phyloP scores from a whole-genome alignment of 805 yeast species.

The Yamadazyma nakazawae region DNA sequence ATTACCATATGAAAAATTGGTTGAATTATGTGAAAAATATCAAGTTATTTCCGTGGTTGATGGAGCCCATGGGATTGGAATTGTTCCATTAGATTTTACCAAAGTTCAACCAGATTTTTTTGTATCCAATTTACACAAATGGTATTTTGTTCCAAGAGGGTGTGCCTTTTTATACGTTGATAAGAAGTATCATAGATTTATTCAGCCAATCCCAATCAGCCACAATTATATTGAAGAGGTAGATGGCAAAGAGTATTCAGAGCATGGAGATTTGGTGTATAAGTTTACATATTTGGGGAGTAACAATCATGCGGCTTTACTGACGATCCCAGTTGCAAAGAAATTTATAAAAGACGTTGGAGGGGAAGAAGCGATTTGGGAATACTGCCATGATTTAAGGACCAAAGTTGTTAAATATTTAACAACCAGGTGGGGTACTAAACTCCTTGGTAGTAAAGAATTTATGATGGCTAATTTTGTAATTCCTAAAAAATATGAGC shows the following conservation, averaged over 20 bases:
- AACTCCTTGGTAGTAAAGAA: not conserved
- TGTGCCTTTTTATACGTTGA: slow-evolving; percentile 59
- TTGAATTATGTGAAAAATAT: slow-evolving; percentile 42
- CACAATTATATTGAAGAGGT: slow-evolving; percentile 32
- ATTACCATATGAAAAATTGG: slow-evolving; percentile 53
- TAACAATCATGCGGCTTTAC: slow-evolving; percentile 40
- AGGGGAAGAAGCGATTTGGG: slow-evolving; percentile 51
- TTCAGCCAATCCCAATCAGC: slow-evolving; percentile 60
- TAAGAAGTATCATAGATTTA: slow-evolving; percentile 42
- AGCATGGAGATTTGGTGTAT: slow-evolving; percentile 28
- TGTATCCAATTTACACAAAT: slow-evolving; percentile 64
- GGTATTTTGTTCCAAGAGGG: slow-evolving; percentile 59
- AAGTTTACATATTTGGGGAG: slow-evolving; percentile 55
- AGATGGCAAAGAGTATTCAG: not conserved
- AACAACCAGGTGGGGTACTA: slow-evolving; percentile 10
- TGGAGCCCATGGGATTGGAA: slow-evolving; percentile 71
- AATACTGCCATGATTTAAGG: slow-evolving; percentile 42
- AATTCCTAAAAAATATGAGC: slow-evolving; percentile 8
- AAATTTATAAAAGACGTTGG: slow-evolving; percentile 57
- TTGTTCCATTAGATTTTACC: slow-evolving; percentile 41
- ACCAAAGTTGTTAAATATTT: slow-evolving; percentile 32
- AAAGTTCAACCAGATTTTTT: slow-evolving; percentile 55
- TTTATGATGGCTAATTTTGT: slow-evolving; percentile 9
- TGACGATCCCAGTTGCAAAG: slow-evolving; percentile 47
- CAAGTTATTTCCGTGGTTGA: slow-evolving; percentile 57